These are phyloP conservation scores for Picochlorum sp. DNA, from an alignment of 139 green algal species.

Conservation along the genomic window DNA sequence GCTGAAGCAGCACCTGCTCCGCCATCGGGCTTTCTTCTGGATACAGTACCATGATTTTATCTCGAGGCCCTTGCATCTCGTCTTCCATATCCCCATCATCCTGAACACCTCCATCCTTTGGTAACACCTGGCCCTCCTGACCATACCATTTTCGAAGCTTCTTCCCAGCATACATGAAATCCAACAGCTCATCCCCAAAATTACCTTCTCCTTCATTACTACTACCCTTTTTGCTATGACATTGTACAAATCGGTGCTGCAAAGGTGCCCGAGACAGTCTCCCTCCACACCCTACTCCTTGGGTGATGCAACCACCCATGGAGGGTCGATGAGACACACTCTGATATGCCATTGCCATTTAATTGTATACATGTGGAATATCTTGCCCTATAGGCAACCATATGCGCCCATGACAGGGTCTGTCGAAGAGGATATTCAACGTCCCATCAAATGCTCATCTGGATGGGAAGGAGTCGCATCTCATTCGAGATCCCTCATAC, in stretches of 20 bases:
- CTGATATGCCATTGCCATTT: too few species aligned
- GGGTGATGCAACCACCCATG: too few species aligned
- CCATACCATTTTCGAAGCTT: slow-evolving; percentile 33
- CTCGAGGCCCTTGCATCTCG: slow-evolving; percentile 9
- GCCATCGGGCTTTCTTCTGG: slow-evolving; percentile 22
- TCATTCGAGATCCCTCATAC: too few species aligned
- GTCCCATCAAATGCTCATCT: too few species aligned
- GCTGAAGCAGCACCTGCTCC: slow-evolving; percentile 31
- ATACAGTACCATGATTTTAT: slow-evolving; percentile 22
- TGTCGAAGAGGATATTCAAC: too few species aligned
- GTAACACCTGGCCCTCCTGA: slow-evolving; percentile 25
- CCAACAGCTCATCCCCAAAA: slow-evolving; percentile 28
- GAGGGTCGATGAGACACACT: too few species aligned
- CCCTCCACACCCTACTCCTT: too few species aligned
- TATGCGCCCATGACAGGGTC: too few species aligned
- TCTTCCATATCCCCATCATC: slow-evolving; percentile 5
- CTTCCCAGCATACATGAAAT: slow-evolving; percentile 32
- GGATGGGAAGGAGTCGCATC: background rate
- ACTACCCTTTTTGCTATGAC: background rate
- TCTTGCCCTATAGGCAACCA: too few species aligned
- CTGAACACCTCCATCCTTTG: background rate
- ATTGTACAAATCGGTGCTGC: too few species aligned
- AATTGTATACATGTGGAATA: too few species aligned
- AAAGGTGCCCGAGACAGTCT: too few species aligned
- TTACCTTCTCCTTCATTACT: slow-evolving; percentile 7